Percentiles rank a stretch among this genome's conserved stretches.
These are phyloP conservation scores for Rhizophlyctis rosea DNA, from an alignment of 192 early-diverging fungal species.

Conservation along the genomic window DNA sequence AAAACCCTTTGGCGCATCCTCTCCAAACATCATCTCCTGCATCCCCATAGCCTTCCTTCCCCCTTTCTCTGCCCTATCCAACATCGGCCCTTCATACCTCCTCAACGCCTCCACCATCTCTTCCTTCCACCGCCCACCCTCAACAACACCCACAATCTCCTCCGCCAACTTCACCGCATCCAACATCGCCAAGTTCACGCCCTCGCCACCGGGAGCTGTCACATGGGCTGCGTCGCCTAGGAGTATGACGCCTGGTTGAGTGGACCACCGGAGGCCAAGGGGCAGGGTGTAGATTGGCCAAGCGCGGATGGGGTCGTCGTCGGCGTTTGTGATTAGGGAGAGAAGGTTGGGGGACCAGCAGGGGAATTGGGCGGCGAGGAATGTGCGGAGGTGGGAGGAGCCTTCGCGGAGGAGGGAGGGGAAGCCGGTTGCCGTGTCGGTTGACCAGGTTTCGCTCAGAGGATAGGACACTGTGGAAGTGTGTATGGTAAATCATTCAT, in stretches of 20 bases:
- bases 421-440: not conserved
- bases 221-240: constrained; percentile 51
- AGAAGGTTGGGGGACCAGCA: not conserved
- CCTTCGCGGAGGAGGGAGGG: not conserved
- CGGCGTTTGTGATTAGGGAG: not conserved
- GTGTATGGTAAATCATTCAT: no score
- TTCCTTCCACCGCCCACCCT: not conserved
- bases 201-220: constrained; percentile 50
- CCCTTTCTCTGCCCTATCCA: not conserved
- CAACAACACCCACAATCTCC: not conserved
- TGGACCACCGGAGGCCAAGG: constrained; percentile 24
- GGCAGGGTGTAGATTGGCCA: constrained; percentile 35
- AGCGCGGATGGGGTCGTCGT: constrained; percentile 9
- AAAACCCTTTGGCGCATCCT: not conserved
- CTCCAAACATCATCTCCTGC: not conserved
- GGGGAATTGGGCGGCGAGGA: constrained; percentile 1
- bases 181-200: constrained; percentile 39
- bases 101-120: not conserved
- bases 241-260: constrained; percentile 32
- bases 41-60: not conserved
- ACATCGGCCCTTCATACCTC: not conserved
- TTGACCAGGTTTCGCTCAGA: not conserved
- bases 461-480: no score
- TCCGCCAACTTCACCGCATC: not conserved
- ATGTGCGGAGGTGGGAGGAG: not conserved